Evolutionary conservation across 345 rosid genomes (phyloP), one percentile per base, ranked within the genome.

Genomic region (Corchorus capsularis): DNA sequence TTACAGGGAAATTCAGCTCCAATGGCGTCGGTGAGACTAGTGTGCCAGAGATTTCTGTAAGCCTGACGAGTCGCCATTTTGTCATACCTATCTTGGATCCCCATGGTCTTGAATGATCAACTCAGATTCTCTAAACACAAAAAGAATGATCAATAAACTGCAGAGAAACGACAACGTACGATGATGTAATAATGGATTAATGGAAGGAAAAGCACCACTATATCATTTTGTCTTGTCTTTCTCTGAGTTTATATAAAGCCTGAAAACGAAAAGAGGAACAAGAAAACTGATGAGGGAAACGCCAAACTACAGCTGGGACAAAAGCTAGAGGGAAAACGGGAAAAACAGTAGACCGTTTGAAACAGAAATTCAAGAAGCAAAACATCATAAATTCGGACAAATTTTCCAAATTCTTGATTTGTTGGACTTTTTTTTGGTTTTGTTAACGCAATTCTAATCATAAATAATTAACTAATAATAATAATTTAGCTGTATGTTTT

Each of bases 11-110:
- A 22, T 73, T 88, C 88, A 8, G 71, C 82, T 12, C 8, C 3
- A 22, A 78, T 32, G 72, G 89, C 53, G 63, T 65, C 35, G 68
- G 56, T 37, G 79, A 88, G 86, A 76, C 79, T 66, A 41, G 86
- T 66, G 79, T 88, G 89, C 91, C 91, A 88, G 16, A 83, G 12
- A 62, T 88, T 88, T 50, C 72, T 47, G 75, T 82, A 88, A 19
- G 10, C 63, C 84, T 81, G 83, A 8, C 90, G 86, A 64, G 46
- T 50, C 80, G 76, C 77, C 88, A 87, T 69, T 17, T 50, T 32
- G 2, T 69, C 73, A 32, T 68, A 80, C 46, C 0, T 66, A 69
- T 45, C 75, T 76, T 16, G 46, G 10, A 55, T 8, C 34, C 47
- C 50, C 63, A 54, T 71, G 35, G 17, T 71, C 57, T 19, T 34